phyloP scores from a whole-genome alignment of 768 basidiomycete genomes.

The Cantharellus anzutake region DNA sequence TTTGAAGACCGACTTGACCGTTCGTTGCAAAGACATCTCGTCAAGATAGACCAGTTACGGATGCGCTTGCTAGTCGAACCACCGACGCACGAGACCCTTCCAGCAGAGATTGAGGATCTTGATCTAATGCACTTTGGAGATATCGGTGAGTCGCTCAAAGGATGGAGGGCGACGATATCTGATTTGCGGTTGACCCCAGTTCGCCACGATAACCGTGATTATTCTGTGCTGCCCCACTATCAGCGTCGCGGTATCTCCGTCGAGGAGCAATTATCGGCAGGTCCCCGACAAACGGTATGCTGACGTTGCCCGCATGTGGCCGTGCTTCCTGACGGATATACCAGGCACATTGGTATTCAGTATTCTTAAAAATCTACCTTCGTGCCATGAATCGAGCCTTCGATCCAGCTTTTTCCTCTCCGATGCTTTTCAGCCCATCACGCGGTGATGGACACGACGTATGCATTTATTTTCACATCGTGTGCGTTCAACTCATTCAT shows the following conservation, averaged over 20 bases:
- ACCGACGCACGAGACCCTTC: conserved; percentile 49
- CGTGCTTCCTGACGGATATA: not conserved
- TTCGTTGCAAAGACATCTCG: conserved; percentile 66
- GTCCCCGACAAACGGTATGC: conserved; percentile 44
- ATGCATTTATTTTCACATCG: not conserved
- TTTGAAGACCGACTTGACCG: conserved; percentile 70
- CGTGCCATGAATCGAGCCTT: conserved; percentile 20
- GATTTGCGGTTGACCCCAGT: not conserved
- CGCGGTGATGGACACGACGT: conserved; percentile 9
- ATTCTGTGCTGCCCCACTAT: conserved; percentile 55
- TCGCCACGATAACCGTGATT: conserved; percentile 79
- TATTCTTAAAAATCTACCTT: conserved; percentile 62
- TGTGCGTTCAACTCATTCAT: not conserved
- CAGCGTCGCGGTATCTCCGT: conserved; percentile 39
- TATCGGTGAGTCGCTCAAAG: not conserved
- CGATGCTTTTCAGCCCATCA: conserved; percentile 35
- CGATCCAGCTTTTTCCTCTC: conserved; percentile 6
- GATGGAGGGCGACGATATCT: not conserved
- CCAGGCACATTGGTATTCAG: conserved; percentile 52
- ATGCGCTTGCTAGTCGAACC: conserved; percentile 65
- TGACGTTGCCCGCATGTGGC: conserved; percentile 3
- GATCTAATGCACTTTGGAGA: conserved; percentile 46
- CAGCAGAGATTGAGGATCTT: conserved; percentile 68
- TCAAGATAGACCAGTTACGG: conserved; percentile 68
- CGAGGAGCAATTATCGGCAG: conserved; percentile 47